A percentile compares a stretch with the other conserved stretches of the same genome.
phyloP scores from a whole-genome alignment of 2,329 filamentous ascomycete species.

The Achaetomium macrosporum region DNA sequence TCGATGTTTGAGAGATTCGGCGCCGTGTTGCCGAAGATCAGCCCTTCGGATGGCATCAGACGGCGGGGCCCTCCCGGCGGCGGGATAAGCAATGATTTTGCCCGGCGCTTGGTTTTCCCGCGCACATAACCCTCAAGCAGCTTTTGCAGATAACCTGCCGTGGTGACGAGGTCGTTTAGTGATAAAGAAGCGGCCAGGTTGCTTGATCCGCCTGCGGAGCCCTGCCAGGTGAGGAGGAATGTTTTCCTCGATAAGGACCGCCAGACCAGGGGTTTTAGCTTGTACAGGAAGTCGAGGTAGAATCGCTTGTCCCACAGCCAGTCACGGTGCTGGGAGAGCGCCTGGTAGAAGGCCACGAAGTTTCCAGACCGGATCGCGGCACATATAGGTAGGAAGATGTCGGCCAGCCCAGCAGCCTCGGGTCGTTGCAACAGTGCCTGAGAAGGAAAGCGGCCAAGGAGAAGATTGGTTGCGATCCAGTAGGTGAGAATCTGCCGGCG shows the following conservation, averaged over 20 bases:
- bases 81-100: constrained; percentile 39
- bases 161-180: constrained; percentile 59
- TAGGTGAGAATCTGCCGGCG: constrained; percentile 76
- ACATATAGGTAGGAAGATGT: constrained; percentile 69
- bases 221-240: constrained; percentile 69
- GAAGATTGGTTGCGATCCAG: constrained; percentile 74
- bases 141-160: constrained; percentile 60
- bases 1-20: constrained; percentile 65
- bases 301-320: constrained; percentile 76
- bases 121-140: constrained; percentile 54
- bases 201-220: constrained; percentile 20
- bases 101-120: constrained; percentile 24
- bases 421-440: constrained; percentile 58
- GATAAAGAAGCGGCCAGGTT: constrained; percentile 63
- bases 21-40: constrained; percentile 58
- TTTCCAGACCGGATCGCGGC: constrained; percentile 67
- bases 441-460: constrained; percentile 78
- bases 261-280: constrained; percentile 79
- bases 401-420: constrained; percentile 58
- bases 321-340: constrained; percentile 54
- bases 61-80: constrained; percentile 42
- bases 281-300: constrained; percentile 67
- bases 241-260: constrained; percentile 71
- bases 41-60: constrained; percentile 52
- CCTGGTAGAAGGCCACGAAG: constrained; percentile 64